These are phyloP conservation scores for Vitis rupestris DNA, from an alignment of 164 flowering plant species.

Conservation along the genomic window DNA sequence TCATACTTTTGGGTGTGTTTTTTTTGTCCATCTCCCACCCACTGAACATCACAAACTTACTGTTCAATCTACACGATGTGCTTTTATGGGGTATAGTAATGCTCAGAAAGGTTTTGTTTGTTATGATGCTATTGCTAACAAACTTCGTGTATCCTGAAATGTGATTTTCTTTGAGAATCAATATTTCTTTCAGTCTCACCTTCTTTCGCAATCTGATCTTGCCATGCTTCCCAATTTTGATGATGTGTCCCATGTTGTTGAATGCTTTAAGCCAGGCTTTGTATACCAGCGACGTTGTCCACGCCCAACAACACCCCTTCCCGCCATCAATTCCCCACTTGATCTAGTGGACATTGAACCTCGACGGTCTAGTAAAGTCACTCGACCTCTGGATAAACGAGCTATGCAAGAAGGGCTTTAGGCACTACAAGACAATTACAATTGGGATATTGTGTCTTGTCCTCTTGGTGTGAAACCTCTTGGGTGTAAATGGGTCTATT, in stretches of 20 bases:
- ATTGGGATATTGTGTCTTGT: neutral
- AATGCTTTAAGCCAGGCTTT: no score
- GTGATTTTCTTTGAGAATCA: constrained; percentile 15
- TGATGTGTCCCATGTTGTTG: no score
- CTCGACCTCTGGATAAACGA: neutral
- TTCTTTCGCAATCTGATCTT: no score
- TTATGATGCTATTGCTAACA: neutral
- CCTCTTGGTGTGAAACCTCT: neutral
- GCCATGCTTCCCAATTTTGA: no score
- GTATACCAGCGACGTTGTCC: no score
- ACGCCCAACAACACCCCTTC: neutral
- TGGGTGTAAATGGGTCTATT: constrained; percentile 8
- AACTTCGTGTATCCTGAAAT: constrained; percentile 3
- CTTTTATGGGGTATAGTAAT: no score
- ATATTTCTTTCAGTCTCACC: constrained; percentile 1
- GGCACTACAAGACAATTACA: neutral
- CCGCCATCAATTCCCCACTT: neutral
- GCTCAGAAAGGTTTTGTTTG: neutral
- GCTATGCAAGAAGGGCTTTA: no score
- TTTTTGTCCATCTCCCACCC: constrained; percentile 15
- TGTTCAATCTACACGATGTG: constrained; percentile 10
- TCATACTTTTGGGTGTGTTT: constrained; percentile 11
- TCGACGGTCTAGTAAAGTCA: neutral
- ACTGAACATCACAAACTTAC: constrained; percentile 1
- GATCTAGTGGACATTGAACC: neutral